Evolutionary conservation across 345 rosid genomes (phyloP).

Genomic region (Eucalyptus polybractea): DNA sequence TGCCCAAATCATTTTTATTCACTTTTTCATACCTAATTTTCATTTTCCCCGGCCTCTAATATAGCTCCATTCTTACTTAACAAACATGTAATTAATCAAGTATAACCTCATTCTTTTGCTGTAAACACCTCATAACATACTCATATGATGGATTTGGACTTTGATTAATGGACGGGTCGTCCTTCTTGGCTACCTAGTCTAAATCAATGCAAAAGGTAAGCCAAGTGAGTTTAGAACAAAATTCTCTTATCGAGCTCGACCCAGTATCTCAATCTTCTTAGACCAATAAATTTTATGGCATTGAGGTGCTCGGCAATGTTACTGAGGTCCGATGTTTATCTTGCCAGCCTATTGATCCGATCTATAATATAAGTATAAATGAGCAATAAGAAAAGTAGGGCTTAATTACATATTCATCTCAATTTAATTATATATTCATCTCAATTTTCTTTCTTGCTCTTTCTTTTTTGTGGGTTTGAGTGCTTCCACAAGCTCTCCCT

Average conservation of each 20-base stretch:
- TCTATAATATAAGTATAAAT: neutral
- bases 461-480: neutral
- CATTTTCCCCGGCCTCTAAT: neutral
- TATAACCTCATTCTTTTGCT: neutral
- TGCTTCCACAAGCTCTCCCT: neutral
- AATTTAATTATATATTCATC: neutral
- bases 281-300: rapidly evolving
- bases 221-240: rapidly evolving
- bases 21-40: neutral
- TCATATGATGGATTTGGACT: rapidly evolving
- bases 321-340: rapidly evolving
- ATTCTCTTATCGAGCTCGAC: neutral
- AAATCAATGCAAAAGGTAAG: neutral
- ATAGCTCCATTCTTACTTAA: neutral
- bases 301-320: rapidly evolving
- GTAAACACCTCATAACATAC: neutral
- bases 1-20: neutral
- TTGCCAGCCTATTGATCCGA: rapidly evolving
- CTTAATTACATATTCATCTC: neutral
- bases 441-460: neutral
- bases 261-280: rapidly evolving
- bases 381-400: neutral
- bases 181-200: rapidly evolving
- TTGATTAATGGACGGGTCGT: rapidly evolving
- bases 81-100: neutral